Conservation (phyloP, 176 grass and related monocot species). For the Luzula sylvatica region DNA sequence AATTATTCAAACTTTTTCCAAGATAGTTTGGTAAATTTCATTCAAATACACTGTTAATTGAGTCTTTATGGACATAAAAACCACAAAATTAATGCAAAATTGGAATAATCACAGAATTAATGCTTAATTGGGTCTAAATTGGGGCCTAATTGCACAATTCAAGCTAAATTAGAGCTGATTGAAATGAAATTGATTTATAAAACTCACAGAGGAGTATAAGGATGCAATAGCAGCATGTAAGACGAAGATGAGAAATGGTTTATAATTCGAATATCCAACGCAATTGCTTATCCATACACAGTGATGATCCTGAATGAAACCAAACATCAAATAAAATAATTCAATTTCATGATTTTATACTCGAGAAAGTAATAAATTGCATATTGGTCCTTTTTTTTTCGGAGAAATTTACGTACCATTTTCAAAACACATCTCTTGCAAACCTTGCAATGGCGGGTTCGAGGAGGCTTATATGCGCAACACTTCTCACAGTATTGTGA, state of each 20-base stretch:
- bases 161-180: background rate
- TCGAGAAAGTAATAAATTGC: too few species aligned
- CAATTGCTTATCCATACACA: conserved; percentile 97
- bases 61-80: too few species aligned
- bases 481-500: conserved; percentile 91
- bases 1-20: too few species aligned
- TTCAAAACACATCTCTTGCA: conserved; percentile 93
- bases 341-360: too few species aligned
- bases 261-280: conserved; percentile 90
- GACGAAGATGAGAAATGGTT: conserved; percentile 69
- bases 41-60: too few species aligned
- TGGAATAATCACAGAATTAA: background rate
- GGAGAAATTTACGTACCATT: conserved; percentile 76
- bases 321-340: background rate
- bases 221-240: conserved; percentile 72
- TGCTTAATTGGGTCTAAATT: background rate
- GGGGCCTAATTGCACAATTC: background rate
- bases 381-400: too few species aligned
- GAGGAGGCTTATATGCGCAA: conserved; percentile 60
- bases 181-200: background rate
- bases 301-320: conserved; percentile 96
- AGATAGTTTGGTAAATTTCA: too few species aligned
- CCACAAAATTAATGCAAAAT: conserved; percentile 5
- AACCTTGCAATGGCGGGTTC: conserved; percentile 74
- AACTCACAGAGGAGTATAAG: conserved; percentile 66